Conservation (phyloP, 495 filamentous ascomycete species). For the Lasiosphaeria hispida region DNA sequence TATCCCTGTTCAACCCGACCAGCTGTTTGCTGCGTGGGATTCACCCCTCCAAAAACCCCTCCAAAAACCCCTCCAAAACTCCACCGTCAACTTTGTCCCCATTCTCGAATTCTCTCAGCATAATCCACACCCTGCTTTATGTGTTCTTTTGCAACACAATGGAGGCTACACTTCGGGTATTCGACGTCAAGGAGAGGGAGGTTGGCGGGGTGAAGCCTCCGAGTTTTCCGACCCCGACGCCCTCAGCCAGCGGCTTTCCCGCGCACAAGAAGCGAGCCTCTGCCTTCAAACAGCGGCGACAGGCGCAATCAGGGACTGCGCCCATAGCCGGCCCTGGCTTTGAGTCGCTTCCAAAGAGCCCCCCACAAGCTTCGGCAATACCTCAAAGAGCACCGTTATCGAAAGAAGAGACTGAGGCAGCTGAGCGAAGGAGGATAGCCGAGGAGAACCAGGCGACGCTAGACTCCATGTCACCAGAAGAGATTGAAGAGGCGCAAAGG, state of each 20-base stretch:
- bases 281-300: slow-evolving; percentile 71
- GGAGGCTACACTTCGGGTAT: slow-evolving; percentile 54
- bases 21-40: too few species aligned
- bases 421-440: slow-evolving; percentile 69
- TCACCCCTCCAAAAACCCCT: too few species aligned
- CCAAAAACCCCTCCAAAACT: not conserved
- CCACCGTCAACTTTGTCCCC: not conserved
- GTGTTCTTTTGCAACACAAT: slow-evolving; percentile 23
- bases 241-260: slow-evolving; percentile 73
- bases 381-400: not conserved
- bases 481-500: slow-evolving; percentile 73
- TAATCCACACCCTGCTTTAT: too few species aligned
- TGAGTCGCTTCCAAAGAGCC: not conserved
- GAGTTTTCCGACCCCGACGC: slow-evolving; percentile 57
- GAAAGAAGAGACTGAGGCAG: slow-evolving; percentile 30
- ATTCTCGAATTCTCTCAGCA: too few species aligned
- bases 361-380: not conserved
- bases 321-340: not conserved
- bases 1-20: too few species aligned
- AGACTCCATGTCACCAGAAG: slow-evolving; percentile 72
- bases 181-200: slow-evolving; percentile 76
- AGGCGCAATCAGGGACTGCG: slow-evolving; percentile 13
- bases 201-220: slow-evolving; percentile 56
- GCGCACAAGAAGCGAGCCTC: slow-evolving; percentile 77
- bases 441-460: slow-evolving; percentile 75